These are phyloP conservation scores for Coemansia pectinata DNA, from an alignment of 192 early-diverging fungal genomes.

Conservation along the genomic window DNA sequence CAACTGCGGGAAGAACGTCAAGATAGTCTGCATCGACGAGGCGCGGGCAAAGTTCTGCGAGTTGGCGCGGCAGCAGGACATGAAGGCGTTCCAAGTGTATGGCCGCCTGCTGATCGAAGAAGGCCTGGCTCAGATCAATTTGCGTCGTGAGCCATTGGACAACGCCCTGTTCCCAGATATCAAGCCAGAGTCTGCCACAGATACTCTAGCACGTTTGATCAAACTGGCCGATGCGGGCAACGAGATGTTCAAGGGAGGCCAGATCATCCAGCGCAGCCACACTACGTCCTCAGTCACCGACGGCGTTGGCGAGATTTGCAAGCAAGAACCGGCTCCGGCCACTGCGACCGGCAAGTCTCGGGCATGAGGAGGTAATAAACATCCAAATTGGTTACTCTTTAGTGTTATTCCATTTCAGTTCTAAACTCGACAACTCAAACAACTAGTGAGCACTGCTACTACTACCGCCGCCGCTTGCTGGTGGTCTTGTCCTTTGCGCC, in stretches of 20 bases:
- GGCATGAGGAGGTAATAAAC: background rate
- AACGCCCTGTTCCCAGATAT: conserved; percentile 41
- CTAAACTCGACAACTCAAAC: background rate
- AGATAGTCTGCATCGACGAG: conserved; percentile 34
- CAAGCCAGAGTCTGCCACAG: conserved; percentile 19
- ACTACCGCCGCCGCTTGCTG: conserved; percentile 5
- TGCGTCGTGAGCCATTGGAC: conserved; percentile 30
- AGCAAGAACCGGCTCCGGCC: background rate
- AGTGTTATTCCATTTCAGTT: background rate
- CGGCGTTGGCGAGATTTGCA: conserved; percentile 16
- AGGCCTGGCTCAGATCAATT: conserved; percentile 44
- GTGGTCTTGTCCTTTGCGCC: background rate
- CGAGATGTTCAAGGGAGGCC: background rate
- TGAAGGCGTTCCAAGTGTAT: conserved; percentile 38
- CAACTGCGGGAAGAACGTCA: conserved; percentile 32
- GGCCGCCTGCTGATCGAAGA: conserved; percentile 44
- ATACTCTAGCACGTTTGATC: conserved; percentile 27
- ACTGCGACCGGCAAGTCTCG: background rate
- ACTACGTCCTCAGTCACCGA: conserved; percentile 28
- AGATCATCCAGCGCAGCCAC: conserved; percentile 13
- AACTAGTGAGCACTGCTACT: background rate
- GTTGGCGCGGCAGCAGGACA: conserved; percentile 30
- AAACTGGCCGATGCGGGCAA: background rate
- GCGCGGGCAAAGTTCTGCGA: conserved; percentile 32
- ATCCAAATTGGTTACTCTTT: background rate